Evolutionary conservation across 352 stramenopile genomes (phyloP), one percentile per base, ranked within the genome.

Genomic region (Hyaloperonospora arabidopsidis): DNA sequence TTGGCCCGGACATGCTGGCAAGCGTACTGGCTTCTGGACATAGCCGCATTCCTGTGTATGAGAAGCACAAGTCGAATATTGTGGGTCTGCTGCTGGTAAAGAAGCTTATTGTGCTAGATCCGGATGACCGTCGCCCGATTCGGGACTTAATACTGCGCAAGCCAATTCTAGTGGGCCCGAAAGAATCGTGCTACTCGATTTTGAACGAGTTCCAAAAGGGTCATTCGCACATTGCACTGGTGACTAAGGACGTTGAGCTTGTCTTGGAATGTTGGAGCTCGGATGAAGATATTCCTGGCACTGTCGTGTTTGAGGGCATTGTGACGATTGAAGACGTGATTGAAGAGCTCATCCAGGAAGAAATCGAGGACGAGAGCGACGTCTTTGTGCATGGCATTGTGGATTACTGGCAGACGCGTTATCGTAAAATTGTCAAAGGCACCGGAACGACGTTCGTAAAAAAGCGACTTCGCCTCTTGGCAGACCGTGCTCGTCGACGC

Each of bases 321-420:
- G 75, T 97, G 7, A 97, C 89, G 14, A 82, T 97, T 39, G 88
- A 97, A 70, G 87, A 97, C 62, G 74, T 97, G 12, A 76, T 97
- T n/a, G 91, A 97, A 60, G 79, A 93, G 59, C 72, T 95, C 21
- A 96, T 82, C 58, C 92, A 90, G 55, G 86, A 96, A 58, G 78
- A 94, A 50, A 97, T 97, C 55, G 79, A 89, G 52, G 91, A 97
- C 62, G 91, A 97, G 62, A 85, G 65, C 39, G 91, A 93, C 53
- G 63, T 86, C 35, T 87, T 83, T 45, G 73, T 84, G 2, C 71
- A 82, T 39, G 73, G 72, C 32, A 79, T 87, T 22, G 72, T 87
- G 22, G 53, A 85, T 53, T 84, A 85, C 58, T 84, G 76, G 74
- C 52, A 72, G 39, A 46, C 58, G 22, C 68, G 66, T 38, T 66